A percentile compares a stretch with the other conserved stretches of the same genome.
Conservation (phyloP, 2,329 filamentous ascomycete genomes). For the Sclerotinia sclerotiorum region DNA sequence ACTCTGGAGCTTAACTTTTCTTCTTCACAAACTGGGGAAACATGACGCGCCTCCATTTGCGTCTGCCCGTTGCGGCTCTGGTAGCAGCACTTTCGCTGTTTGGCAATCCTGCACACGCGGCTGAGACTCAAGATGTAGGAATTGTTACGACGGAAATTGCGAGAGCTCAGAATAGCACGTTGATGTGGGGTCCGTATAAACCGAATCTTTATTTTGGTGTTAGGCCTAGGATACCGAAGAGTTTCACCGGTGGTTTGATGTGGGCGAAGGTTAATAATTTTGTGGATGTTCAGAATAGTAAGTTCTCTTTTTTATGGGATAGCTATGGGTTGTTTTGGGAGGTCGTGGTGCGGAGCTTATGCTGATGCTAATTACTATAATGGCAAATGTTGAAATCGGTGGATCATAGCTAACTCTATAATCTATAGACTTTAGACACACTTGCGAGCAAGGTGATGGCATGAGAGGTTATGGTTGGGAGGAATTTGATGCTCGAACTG, state of each 20-base stretch:
- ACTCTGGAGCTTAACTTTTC: slow-evolving; percentile 9
- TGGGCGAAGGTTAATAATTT: slow-evolving; percentile 87
- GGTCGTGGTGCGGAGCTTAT: background rate
- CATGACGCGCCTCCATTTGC: slow-evolving; percentile 31
- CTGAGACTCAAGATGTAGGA: slow-evolving; percentile 32
- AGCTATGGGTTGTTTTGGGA: background rate
- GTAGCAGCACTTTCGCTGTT: slow-evolving; percentile 25
- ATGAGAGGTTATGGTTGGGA: slow-evolving; percentile 98
- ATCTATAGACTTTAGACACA: slow-evolving; percentile 77
- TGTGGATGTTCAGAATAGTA: slow-evolving; percentile 71
- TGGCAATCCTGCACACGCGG: slow-evolving; percentile 21
- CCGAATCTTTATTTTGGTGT: slow-evolving; percentile 95
- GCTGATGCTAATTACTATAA: background rate
- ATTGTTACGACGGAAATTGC: slow-evolving; percentile 42
- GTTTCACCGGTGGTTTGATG: slow-evolving; percentile 78
- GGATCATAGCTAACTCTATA: slow-evolving; percentile 26
- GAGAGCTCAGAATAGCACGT: slow-evolving; percentile 67
- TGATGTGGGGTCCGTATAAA: slow-evolving; percentile 95
- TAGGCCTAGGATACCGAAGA: slow-evolving; percentile 76
- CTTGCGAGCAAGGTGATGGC: slow-evolving; percentile 91
- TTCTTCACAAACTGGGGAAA: slow-evolving; percentile 26
- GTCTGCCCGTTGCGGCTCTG: slow-evolving; percentile 28
- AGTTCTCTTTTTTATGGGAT: slow-evolving; percentile 40
- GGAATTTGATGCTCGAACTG: slow-evolving; percentile 85
- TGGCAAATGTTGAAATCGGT: background rate